phyloP scores from a whole-genome alignment of 345 rosid genomes.

The Cardamine chenopodiifolia region DNA sequence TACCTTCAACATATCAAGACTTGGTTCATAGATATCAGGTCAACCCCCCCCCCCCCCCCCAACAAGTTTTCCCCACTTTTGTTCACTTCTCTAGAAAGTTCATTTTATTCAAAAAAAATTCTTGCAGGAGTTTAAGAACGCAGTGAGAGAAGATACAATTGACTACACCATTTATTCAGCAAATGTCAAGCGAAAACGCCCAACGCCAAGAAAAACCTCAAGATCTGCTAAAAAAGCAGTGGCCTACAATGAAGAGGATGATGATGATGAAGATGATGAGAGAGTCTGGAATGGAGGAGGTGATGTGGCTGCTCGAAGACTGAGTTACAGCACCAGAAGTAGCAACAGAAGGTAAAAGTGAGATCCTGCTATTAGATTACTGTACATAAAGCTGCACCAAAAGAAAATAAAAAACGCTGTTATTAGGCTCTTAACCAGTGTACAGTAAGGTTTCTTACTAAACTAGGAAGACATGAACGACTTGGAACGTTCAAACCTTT shows the following conservation, averaged over 20 bases:
- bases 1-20: slow-evolving; percentile 71
- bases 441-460: slow-evolving; percentile 35
- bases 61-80: background rate
- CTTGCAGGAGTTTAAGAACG: slow-evolving; percentile 83
- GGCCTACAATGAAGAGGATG: slow-evolving; percentile 46
- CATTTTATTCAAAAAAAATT: background rate
- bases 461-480: slow-evolving; percentile 24
- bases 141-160: slow-evolving; percentile 80
- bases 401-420: background rate
- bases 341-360: slow-evolving; percentile 50
- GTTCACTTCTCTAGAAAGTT: background rate
- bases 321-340: slow-evolving; percentile 52
- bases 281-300: slow-evolving; percentile 59
- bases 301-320: slow-evolving; percentile 47
- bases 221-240: slow-evolving; percentile 40
- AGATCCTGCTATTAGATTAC: slow-evolving; percentile 27
- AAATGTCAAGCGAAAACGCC: slow-evolving; percentile 79
- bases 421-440: slow-evolving; percentile 38
- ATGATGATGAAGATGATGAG: slow-evolving; percentile 55
- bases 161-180: slow-evolving; percentile 83
- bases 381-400: slow-evolving; percentile 36
- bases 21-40: slow-evolving; percentile 86
- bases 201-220: slow-evolving; percentile 43
- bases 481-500: slow-evolving; percentile 8
- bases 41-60: no score